phyloP scores from a whole-genome alignment of 2,329 filamentous ascomycete genomes.

The Epichloe brachyelytri region DNA sequence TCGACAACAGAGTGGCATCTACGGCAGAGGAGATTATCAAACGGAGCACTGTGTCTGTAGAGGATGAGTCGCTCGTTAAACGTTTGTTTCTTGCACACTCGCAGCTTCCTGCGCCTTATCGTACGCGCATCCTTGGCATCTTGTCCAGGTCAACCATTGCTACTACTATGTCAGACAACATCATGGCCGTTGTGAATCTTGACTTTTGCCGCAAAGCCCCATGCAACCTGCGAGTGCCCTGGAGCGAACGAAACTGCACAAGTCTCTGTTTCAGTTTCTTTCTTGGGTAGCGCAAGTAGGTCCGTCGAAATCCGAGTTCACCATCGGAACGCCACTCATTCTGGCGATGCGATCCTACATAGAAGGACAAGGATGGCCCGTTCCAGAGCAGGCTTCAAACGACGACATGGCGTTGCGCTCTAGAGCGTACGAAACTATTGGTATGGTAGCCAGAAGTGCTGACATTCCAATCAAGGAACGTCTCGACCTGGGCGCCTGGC shows the following conservation, averaged over 20 bases:
- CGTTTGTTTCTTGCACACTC: constrained; percentile 63
- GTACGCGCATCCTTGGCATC: constrained; percentile 62
- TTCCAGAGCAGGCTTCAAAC: constrained; percentile 40
- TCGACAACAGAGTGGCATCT: constrained; percentile 69
- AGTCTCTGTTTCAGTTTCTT: constrained; percentile 73
- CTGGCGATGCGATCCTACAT: constrained; percentile 60
- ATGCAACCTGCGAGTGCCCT: constrained; percentile 40
- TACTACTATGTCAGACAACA: constrained; percentile 53
- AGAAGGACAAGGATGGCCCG: constrained; percentile 72
- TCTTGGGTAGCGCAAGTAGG: constrained; percentile 76
- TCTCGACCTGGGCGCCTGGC: constrained; percentile 51
- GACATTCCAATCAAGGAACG: constrained; percentile 41
- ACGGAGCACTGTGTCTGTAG: constrained; percentile 60
- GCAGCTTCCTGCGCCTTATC: constrained; percentile 56
- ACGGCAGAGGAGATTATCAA: constrained; percentile 85
- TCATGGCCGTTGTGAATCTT: constrained; percentile 58
- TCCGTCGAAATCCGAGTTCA: constrained; percentile 41
- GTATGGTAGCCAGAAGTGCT: constrained; percentile 58
- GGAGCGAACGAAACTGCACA: constrained; percentile 67
- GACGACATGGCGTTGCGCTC: constrained; percentile 58
- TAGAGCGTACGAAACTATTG: constrained; percentile 83
- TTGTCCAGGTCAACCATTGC: constrained; percentile 66
- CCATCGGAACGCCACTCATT: constrained; percentile 57
- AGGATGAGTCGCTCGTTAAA: constrained; percentile 50
- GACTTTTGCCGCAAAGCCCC: constrained; percentile 34